These are phyloP conservation scores for Cryphonectria nitschkei DNA, from an alignment of 2,329 filamentous ascomycete genomes.

Conservation along the genomic window DNA sequence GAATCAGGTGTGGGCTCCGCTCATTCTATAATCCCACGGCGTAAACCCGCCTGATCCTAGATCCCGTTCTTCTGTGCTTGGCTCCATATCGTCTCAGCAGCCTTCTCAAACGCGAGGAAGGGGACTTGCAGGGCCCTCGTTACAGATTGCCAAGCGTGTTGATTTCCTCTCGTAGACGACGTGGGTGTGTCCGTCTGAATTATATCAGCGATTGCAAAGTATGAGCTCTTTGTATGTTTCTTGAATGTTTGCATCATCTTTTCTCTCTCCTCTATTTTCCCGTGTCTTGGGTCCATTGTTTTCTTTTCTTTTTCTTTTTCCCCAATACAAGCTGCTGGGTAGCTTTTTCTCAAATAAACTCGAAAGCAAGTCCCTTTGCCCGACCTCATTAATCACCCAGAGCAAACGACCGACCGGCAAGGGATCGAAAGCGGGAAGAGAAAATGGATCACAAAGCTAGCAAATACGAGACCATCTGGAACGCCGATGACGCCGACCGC, in stretches of 20 bases:
- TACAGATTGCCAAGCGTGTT: constrained; percentile 5
- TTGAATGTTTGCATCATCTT: neutral
- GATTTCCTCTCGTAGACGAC: neutral
- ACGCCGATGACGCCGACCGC: constrained; percentile 36
- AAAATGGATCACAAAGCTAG: constrained; percentile 13
- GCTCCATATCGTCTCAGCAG: neutral
- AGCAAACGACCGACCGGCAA: neutral
- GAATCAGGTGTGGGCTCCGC: neutral
- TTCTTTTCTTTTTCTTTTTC: neutral
- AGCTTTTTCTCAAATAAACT: neutral
- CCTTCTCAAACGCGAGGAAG: neutral
- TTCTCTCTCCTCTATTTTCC: no score
- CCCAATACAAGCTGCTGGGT: neutral
- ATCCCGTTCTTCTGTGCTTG: neutral
- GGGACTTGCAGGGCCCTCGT: constrained; percentile 1
- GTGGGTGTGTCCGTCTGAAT: neutral
- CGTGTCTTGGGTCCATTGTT: no score
- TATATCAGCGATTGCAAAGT: neutral
- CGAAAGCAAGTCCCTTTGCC: neutral
- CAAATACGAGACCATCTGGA: constrained; percentile 33
- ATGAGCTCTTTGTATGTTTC: neutral
- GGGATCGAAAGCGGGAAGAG: neutral
- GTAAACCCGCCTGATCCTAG: neutral
- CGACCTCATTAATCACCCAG: neutral
- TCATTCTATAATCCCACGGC: neutral